Percentiles rank a stretch among this genome's conserved stretches.
These are phyloP conservation scores for Cladosporium oxysporum DNA, from an alignment of 2,329 filamentous ascomycete genomes.

Conservation along the genomic window DNA sequence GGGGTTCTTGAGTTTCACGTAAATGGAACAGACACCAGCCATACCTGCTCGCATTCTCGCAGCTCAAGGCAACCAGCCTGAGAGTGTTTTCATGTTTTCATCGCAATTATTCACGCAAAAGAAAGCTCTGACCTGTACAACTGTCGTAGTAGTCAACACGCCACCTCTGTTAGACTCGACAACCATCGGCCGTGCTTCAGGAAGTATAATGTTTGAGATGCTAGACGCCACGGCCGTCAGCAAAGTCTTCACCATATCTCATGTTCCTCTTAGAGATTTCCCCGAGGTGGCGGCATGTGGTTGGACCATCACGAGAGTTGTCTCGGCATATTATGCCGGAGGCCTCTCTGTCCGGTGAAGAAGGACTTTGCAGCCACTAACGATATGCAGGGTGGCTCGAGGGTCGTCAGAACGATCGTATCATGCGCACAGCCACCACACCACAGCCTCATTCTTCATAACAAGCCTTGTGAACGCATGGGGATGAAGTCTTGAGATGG, in stretches of 20 bases:
- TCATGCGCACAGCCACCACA: slow-evolving; percentile 9
- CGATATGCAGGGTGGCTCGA: slow-evolving; percentile 11
- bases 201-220: neutral
- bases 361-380: neutral
- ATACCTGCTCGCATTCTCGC: no score
- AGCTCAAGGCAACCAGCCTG: no score
- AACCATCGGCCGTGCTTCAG: neutral
- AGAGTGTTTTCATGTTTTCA: no score
- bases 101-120: neutral
- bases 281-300: neutral
- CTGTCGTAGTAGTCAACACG: neutral
- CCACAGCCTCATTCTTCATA: neutral
- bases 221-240: neutral
- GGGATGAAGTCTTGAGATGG: neutral
- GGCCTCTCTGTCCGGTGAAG: slow-evolving; percentile 6
- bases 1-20: neutral
- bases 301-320: neutral
- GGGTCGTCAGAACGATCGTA: slow-evolving; percentile 1
- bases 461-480: neutral
- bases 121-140: neutral
- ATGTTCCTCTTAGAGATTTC: neutral
- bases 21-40: neutral
- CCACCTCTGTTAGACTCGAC: neutral
- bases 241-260: neutral
- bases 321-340: slow-evolving; percentile 1